Evolutionary conservation across 495 filamentous ascomycete genomes (phyloP).

Genomic region (Mytilinidion resinicola): DNA sequence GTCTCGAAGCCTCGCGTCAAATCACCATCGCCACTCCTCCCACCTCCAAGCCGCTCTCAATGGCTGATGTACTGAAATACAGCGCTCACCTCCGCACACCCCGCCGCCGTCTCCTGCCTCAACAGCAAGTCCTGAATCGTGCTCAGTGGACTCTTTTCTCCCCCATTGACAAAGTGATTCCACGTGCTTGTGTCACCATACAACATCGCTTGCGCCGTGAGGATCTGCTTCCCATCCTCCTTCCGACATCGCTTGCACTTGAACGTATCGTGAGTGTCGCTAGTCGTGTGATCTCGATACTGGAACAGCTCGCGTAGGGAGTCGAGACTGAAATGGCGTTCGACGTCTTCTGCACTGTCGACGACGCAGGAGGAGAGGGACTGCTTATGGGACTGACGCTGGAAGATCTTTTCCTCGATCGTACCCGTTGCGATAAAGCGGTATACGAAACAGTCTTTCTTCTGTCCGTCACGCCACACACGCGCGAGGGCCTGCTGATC

Average conservation of each 20-base stretch:
- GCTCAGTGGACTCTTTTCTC: conserved; percentile 58
- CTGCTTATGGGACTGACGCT: conserved; percentile 96
- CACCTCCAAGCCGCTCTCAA: conserved; percentile 33
- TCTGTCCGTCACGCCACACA: conserved; percentile 98
- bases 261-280: conserved; percentile 97
- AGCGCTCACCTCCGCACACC: conserved; percentile 65
- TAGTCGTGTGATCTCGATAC: conserved; percentile 73
- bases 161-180: conserved; percentile 90
- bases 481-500: conserved; percentile 96
- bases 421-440: conserved; percentile 96
- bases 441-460: conserved; percentile 99
- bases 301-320: conserved; percentile 87
- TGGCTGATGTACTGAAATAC: conserved; percentile 99
- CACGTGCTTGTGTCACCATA: conserved; percentile 98
- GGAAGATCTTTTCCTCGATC: conserved; percentile 99
- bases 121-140: conserved; percentile 88
- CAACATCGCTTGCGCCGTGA: conserved; percentile 88
- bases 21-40: too few relatives aligned
- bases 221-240: conserved; percentile 67
- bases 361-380: conserved; percentile 96
- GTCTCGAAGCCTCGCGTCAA: too few relatives aligned
- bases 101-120: conserved; percentile 72
- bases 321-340: conserved; percentile 90
- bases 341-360: conserved; percentile 92
- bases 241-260: conserved; percentile 94